phyloP scores from a whole-genome alignment of 768 basidiomycete species.

The Hygrophorus russula region DNA sequence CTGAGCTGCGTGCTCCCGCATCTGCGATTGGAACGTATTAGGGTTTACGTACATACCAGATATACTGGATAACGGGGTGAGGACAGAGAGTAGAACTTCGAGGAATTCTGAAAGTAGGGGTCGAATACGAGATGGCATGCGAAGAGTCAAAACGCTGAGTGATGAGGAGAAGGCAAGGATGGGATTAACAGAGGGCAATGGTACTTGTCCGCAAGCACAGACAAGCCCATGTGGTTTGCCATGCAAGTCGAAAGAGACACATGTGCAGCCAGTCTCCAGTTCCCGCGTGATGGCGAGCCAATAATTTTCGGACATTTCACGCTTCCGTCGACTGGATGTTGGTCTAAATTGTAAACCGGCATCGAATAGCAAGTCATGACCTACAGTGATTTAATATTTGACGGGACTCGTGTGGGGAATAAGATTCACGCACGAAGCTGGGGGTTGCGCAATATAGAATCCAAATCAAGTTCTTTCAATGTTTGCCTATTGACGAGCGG shows the following conservation, averaged over 20 bases:
- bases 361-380: conserved; percentile 87
- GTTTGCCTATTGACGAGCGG: conserved; percentile 80
- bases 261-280: conserved; percentile 73
- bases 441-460: conserved; percentile 78
- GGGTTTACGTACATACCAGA: conserved; percentile 52
- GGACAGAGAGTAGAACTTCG: conserved; percentile 73
- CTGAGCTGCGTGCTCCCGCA: conserved; percentile 51
- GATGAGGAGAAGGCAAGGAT: conserved; percentile 34
- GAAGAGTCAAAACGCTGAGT: conserved; percentile 40
- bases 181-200: conserved; percentile 28
- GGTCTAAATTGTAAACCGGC: conserved; percentile 75
- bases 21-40: conserved; percentile 45
- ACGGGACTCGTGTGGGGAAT: conserved; percentile 9
- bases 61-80: conserved; percentile 62
- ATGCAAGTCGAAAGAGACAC: conserved; percentile 58
- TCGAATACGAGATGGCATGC: conserved; percentile 63
- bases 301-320: conserved; percentile 65
- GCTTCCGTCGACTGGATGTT: conserved; percentile 62
- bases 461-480: conserved; percentile 75
- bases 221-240: conserved; percentile 43
- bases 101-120: conserved; percentile 65
- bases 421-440: conserved; percentile 64
- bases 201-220: conserved; percentile 42
- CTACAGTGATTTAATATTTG: conserved; percentile 24
- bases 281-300: conserved; percentile 78